Evolutionary conservation across 2,329 filamentous ascomycete species (phyloP).

Genomic region (Xylaria sp.): DNA sequence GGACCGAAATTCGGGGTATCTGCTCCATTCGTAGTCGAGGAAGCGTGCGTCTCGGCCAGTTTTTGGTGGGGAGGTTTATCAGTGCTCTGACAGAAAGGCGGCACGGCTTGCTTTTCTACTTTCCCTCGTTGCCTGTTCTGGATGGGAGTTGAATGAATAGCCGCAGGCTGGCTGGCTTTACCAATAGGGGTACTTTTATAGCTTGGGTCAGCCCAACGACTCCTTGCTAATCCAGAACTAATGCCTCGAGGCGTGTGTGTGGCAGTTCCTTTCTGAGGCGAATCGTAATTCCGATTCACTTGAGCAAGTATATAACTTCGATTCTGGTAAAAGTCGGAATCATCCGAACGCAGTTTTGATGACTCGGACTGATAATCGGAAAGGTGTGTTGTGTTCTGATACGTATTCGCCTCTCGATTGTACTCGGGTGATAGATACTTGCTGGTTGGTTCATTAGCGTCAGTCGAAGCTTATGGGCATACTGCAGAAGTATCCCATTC

Average conservation of each 20-base stretch:
- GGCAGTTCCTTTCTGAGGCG: neutral
- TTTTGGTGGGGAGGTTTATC: neutral
- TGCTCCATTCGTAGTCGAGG: neutral
- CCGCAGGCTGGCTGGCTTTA: neutral
- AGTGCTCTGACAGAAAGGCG: neutral
- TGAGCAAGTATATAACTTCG: neutral
- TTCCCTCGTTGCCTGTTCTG: neutral
- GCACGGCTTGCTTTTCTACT: neutral
- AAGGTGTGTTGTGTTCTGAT: neutral
- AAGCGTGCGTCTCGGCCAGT: neutral
- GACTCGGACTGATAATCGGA: neutral
- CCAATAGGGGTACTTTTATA: neutral
- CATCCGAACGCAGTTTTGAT: neutral
- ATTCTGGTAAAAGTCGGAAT: neutral
- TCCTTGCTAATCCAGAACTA: slow-evolving; percentile 12
- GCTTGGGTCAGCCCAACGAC: slow-evolving; percentile 21
- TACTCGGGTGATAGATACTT: neutral
- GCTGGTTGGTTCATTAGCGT: neutral
- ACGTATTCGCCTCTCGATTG: neutral
- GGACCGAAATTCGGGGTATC: neutral
- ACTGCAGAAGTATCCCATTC: neutral
- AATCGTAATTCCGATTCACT: neutral
- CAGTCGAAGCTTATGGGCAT: neutral
- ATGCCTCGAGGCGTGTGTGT: neutral
- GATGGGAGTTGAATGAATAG: neutral